phyloP scores from a whole-genome alignment of 306 rosid species.

The Medicago ruthenica region DNA sequence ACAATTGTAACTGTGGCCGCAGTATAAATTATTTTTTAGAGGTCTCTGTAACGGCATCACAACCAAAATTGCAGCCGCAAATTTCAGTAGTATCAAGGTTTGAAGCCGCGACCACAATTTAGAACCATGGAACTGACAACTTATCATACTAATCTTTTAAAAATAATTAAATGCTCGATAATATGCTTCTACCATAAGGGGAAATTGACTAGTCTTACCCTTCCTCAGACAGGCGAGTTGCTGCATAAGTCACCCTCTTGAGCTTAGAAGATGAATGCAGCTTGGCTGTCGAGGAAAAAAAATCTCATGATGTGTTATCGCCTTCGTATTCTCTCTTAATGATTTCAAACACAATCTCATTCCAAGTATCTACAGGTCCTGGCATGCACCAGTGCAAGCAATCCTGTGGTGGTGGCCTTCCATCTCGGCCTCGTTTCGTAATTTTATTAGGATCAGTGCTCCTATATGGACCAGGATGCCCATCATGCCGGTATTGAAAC shows the following conservation, averaged over 20 bases:
- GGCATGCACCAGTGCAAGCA: conserved; percentile 99
- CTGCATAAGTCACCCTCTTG: conserved; percentile 25
- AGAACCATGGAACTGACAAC: conserved; percentile 1
- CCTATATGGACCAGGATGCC: conserved; percentile 96
- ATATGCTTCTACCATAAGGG: conserved; percentile 12
- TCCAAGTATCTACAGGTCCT: conserved; percentile 96
- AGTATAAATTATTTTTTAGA: neutral
- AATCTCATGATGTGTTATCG: conserved; percentile 50
- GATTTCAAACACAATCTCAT: conserved; percentile 80
- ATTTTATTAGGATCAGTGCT: conserved; percentile 81
- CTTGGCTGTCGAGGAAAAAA: conserved; percentile 19
- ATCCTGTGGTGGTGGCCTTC: conserved; percentile 97
- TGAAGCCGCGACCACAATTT: neutral
- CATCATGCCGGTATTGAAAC: conserved; percentile 84
- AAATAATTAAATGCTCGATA: conserved; percentile 12
- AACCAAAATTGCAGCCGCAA: neutral
- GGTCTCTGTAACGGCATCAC: neutral
- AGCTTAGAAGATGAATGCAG: conserved; percentile 41
- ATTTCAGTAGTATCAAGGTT: neutral
- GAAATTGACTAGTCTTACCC: conserved; percentile 26
- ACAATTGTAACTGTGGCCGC: neutral
- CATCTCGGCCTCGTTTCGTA: conserved; percentile 77
- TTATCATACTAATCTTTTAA: conserved; percentile 34
- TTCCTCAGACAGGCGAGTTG: conserved; percentile 26
- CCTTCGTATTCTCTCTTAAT: conserved; percentile 67